These are phyloP conservation scores for Hura crepitans DNA, from an alignment of 441 rosid genomes.

Conservation along the genomic window DNA sequence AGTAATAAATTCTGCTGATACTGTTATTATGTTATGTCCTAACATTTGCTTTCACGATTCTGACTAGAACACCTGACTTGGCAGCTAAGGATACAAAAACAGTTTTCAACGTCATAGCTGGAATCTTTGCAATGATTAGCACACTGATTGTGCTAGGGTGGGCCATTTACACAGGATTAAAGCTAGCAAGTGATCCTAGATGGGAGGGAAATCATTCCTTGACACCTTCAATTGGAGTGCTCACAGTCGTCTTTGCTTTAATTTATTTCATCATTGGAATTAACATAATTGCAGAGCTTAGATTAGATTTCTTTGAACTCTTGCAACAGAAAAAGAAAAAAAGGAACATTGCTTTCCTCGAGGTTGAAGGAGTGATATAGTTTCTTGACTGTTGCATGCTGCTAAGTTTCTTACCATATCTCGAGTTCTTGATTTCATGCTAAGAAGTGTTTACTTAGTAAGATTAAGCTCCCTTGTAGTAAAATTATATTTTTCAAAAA, in stretches of 20 bases:
- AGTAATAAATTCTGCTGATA: neutral
- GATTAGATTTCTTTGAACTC: slow-evolving; percentile 19
- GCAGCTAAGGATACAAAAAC: slow-evolving; percentile 26
- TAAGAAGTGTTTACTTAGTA: neutral
- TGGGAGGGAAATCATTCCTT: slow-evolving; percentile 21
- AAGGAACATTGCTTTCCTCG: slow-evolving; percentile 4
- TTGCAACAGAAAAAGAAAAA: slow-evolving; percentile 15
- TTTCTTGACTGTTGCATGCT: neutral
- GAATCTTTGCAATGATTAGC: slow-evolving; percentile 13
- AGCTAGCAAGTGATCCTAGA: slow-evolving; percentile 30
- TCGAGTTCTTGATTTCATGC: neutral
- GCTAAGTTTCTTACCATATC: neutral
- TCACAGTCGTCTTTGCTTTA: slow-evolving; percentile 27
- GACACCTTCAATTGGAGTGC: slow-evolving; percentile 31
- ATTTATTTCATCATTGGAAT: slow-evolving; percentile 34
- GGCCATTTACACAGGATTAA: slow-evolving; percentile 28
- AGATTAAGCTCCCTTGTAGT: neutral
- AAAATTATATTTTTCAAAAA: neutral
- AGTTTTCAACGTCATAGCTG: slow-evolving; percentile 13
- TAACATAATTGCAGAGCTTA: slow-evolving; percentile 30
- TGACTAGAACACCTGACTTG: slow-evolving; percentile 12
- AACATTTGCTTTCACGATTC: slow-evolving; percentile 4
- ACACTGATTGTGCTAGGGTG: slow-evolving; percentile 22
- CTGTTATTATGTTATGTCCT: neutral
- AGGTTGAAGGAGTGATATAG: slow-evolving; percentile 13